Percentiles rank a stretch among this genome's conserved stretches.
These are phyloP conservation scores for Aspergillus fumigatus DNA, from an alignment of 2,329 filamentous ascomycete species.

Conservation along the genomic window DNA sequence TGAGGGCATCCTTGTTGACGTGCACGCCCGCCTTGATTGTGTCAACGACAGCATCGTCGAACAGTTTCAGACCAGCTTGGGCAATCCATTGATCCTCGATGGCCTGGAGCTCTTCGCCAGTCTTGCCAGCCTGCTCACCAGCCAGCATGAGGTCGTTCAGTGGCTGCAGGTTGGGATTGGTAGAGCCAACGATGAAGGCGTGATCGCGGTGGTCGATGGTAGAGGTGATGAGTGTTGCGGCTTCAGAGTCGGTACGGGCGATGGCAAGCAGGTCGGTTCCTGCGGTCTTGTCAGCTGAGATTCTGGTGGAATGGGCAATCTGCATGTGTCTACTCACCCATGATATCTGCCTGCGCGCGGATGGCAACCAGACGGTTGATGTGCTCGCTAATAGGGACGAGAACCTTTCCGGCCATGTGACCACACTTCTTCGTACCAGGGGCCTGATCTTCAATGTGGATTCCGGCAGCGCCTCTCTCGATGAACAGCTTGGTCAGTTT, in stretches of 20 bases:
- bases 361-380: slow-evolving; percentile 97
- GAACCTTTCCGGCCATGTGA: slow-evolving; percentile 97
- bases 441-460: slow-evolving; percentile 98
- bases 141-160: slow-evolving; percentile 87
- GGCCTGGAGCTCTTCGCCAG: slow-evolving; percentile 72
- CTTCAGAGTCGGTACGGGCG: slow-evolving; percentile 94
- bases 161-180: slow-evolving; percentile 77
- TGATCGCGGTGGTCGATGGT: slow-evolving; percentile 96
- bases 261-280: slow-evolving; percentile 82
- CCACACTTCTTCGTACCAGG: slow-evolving; percentile 99
- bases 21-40: slow-evolving; percentile 67
- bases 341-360: slow-evolving; percentile 95
- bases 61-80: slow-evolving; percentile 77
- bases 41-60: slow-evolving; percentile 82
- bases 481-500: slow-evolving; percentile 98
- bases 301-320: not conserved
- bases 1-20: slow-evolving; percentile 62
- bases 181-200: slow-evolving; percentile 83
- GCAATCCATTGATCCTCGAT: slow-evolving; percentile 87
- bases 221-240: slow-evolving; percentile 91
- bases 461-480: slow-evolving; percentile 93
- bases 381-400: slow-evolving; percentile 95
- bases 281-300: slow-evolving; percentile 27
- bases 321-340: slow-evolving; percentile 57
- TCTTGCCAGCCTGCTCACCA: slow-evolving; percentile 78